These are phyloP conservation scores for Magnolia sinica DNA, from an alignment of 164 flowering plant genomes.

Conservation along the genomic window DNA sequence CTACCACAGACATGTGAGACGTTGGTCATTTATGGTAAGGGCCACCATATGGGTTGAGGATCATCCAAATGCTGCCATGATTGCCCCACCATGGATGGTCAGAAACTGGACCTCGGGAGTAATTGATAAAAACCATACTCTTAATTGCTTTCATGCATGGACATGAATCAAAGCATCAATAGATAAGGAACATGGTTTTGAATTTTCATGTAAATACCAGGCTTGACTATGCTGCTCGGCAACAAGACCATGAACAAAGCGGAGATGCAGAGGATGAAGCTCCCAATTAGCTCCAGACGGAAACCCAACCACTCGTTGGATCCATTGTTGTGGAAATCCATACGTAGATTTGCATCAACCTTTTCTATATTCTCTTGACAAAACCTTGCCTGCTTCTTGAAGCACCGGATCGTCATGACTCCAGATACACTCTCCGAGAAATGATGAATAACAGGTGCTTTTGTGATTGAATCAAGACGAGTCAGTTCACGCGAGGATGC, in stretches of 20 bases:
- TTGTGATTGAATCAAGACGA: conserved; percentile 90
- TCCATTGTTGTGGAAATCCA: conserved; percentile 92
- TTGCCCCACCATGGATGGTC: neutral
- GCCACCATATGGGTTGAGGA: no score
- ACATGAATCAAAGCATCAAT: neutral
- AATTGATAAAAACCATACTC: neutral
- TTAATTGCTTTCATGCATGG: neutral
- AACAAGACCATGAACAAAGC: conserved; percentile 75
- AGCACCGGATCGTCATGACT: conserved; percentile 82
- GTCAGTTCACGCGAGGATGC: conserved; percentile 86
- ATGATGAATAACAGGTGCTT: conserved; percentile 92
- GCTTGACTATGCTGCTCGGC: conserved; percentile 67
- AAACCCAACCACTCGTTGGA: conserved; percentile 96
- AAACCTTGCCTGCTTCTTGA: conserved; percentile 59
- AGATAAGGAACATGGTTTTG: neutral
- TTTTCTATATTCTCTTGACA: conserved; percentile 60
- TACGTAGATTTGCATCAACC: conserved; percentile 65
- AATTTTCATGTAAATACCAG: conserved; percentile 43
- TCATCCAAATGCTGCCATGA: neutral
- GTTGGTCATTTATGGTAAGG: no score
- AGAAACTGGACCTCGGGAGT: neutral
- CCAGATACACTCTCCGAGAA: conserved; percentile 96
- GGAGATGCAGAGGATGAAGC: conserved; percentile 67
- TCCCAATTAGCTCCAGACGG: conserved; percentile 85
- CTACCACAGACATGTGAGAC: no score